Percentiles rank a stretch among this genome's conserved stretches.
Evolutionary conservation across 345 rosid genomes (phyloP).

Genomic region (Pelargonium nanum): DNA sequence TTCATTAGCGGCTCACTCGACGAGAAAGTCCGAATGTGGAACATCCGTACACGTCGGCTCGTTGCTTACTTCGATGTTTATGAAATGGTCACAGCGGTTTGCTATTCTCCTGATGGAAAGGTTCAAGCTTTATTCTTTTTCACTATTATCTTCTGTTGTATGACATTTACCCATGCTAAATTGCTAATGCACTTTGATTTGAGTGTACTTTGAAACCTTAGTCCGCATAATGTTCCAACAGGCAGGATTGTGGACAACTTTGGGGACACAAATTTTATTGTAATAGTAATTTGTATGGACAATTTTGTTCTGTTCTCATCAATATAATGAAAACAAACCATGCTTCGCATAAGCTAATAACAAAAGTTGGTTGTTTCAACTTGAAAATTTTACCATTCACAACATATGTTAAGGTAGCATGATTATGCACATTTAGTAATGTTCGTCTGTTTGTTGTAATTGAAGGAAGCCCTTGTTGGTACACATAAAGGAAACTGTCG

Average conservation of each 20-base stretch:
- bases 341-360: neutral
- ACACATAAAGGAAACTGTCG: conserved; percentile 76
- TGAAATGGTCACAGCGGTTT: conserved; percentile 91
- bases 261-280: neutral
- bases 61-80: conserved; percentile 86
- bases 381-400: neutral
- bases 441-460: neutral
- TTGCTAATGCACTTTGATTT: neutral
- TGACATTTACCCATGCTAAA: neutral
- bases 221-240: neutral
- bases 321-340: too few species aligned
- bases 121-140: conserved; percentile 29
- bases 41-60: conserved; percentile 51
- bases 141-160: neutral
- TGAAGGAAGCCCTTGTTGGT: conserved; percentile 77
- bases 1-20: conserved; percentile 97
- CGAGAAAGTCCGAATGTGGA: conserved; percentile 87
- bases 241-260: neutral
- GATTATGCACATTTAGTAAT: neutral
- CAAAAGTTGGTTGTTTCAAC: neutral
- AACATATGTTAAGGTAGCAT: neutral
- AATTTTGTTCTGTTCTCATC: too few species aligned
- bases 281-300: too few species aligned
- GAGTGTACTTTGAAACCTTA: neutral
- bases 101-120: conserved; percentile 95